These are phyloP conservation scores for Colletotrichum nymphaeae DNA, from an alignment of 2,329 filamentous ascomycete genomes.

Conservation along the genomic window DNA sequence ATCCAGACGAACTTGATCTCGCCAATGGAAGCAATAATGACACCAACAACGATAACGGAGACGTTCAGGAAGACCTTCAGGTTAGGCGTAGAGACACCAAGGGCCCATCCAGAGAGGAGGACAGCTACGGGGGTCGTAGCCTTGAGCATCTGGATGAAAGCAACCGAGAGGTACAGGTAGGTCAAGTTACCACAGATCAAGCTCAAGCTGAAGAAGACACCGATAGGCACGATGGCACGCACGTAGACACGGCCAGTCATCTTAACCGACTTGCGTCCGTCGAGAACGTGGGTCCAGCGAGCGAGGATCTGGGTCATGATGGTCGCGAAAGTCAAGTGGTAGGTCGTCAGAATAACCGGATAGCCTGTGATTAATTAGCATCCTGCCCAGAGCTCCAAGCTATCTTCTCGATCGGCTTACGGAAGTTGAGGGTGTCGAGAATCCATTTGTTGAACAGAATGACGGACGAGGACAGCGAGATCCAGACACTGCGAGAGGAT, in stretches of 20 bases:
- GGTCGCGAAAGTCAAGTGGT: conserved; percentile 93
- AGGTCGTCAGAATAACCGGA: conserved; percentile 90
- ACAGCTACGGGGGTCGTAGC: conserved; percentile 96
- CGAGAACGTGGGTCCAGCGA: conserved; percentile 87
- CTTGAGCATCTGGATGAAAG: conserved; percentile 99
- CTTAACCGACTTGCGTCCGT: conserved; percentile 94
- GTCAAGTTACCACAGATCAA: conserved; percentile 97
- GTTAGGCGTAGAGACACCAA: conserved; percentile 87
- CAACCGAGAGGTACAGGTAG: conserved; percentile 93
- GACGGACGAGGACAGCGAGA: conserved; percentile 89
- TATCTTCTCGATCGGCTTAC: conserved; percentile 45
- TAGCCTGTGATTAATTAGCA: conserved; percentile 69
- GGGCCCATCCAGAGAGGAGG: conserved; percentile 86
- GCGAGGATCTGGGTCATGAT: conserved; percentile 95
- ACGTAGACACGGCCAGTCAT: conserved; percentile 97
- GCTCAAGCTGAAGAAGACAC: conserved; percentile 94
- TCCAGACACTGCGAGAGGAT: conserved; percentile 81
- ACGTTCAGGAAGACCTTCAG: conserved; percentile 92
- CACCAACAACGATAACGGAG: conserved; percentile 92
- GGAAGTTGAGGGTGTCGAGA: conserved; percentile 85
- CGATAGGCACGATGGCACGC: conserved; percentile 93
- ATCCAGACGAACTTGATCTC: conserved; percentile 92
- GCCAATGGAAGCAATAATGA: conserved; percentile 92
- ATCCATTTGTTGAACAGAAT: conserved; percentile 99
- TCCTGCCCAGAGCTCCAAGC: neutral